These are phyloP conservation scores for Vararia minispora DNA, from an alignment of 768 basidiomycete genomes.

Conservation along the genomic window DNA sequence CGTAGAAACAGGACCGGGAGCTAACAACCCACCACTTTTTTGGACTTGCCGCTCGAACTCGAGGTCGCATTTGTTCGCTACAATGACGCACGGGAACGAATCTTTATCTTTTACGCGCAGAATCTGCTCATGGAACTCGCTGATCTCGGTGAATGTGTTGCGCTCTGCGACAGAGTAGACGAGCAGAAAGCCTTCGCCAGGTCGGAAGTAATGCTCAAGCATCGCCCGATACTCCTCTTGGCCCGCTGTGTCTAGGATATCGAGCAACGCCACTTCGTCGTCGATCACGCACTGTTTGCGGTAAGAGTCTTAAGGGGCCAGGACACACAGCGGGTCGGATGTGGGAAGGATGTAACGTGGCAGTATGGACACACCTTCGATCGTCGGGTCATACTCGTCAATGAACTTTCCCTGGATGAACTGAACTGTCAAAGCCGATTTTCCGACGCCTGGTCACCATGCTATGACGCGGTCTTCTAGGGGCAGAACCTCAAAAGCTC, in stretches of 20 bases:
- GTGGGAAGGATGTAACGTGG: neutral
- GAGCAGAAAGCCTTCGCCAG: slow-evolving; percentile 94
- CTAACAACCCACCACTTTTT: slow-evolving; percentile 61
- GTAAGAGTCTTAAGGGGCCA: slow-evolving; percentile 99
- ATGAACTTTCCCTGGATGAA: slow-evolving; percentile 96
- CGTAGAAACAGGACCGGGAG: too few species aligned
- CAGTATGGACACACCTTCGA: slow-evolving; percentile 51
- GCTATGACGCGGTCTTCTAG: neutral
- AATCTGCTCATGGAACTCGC: slow-evolving; percentile 92
- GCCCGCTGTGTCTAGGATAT: slow-evolving; percentile 94
- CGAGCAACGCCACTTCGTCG: slow-evolving; percentile 95
- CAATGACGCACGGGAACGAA: slow-evolving; percentile 88
- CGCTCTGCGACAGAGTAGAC: slow-evolving; percentile 98
- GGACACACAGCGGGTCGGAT: slow-evolving; percentile 1
- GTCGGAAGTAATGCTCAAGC: slow-evolving; percentile 99
- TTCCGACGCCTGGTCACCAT: slow-evolving; percentile 49
- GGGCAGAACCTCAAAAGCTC: slow-evolving; percentile 16
- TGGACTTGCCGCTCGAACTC: slow-evolving; percentile 95
- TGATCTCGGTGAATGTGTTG: slow-evolving; percentile 95
- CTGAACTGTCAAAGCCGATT: slow-evolving; percentile 94
- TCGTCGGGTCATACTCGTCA: slow-evolving; percentile 91
- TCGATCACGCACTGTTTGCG: slow-evolving; percentile 96
- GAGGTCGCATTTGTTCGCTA: slow-evolving; percentile 94
- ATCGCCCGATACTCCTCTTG: slow-evolving; percentile 99
- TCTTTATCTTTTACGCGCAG: slow-evolving; percentile 95